phyloP scores from a whole-genome alignment of 2,329 filamentous ascomycete species.

The Dothiorella sarmentorum region DNA sequence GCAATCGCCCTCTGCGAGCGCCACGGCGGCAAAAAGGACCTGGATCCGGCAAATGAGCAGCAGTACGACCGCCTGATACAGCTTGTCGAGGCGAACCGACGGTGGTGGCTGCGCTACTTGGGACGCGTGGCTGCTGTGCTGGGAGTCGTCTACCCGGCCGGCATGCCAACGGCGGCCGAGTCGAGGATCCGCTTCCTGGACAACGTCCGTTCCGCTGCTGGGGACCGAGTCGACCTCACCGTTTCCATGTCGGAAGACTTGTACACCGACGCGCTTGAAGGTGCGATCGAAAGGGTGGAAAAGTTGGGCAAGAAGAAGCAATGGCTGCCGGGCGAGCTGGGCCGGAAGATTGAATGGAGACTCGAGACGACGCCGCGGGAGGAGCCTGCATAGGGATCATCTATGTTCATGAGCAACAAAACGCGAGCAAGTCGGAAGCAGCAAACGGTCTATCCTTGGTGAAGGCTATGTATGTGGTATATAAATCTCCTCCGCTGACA shows the following conservation, averaged over 20 bases:
- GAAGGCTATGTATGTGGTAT: neutral
- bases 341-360: neutral
- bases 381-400: too few species aligned
- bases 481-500: neutral
- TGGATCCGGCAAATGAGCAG: slow-evolving; percentile 55
- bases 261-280: slow-evolving; percentile 31
- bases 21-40: slow-evolving; percentile 60
- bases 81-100: slow-evolving; percentile 51
- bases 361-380: too few species aligned
- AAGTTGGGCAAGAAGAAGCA: slow-evolving; percentile 42
- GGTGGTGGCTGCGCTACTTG: slow-evolving; percentile 65
- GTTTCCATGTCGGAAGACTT: slow-evolving; percentile 28
- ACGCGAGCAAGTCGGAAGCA: too few species aligned
- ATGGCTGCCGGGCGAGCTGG: slow-evolving; percentile 24
- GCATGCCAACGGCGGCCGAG: slow-evolving; percentile 33
- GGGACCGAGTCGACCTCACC: slow-evolving; percentile 24
- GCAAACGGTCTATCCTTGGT: too few species aligned
- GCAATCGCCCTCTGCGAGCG: slow-evolving; percentile 69
- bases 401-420: too few species aligned
- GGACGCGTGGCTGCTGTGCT: slow-evolving; percentile 59
- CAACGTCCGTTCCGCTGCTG: too few species aligned
- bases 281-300: slow-evolving; percentile 30
- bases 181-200: slow-evolving; percentile 31
- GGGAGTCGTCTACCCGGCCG: slow-evolving; percentile 60
- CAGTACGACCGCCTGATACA: slow-evolving; percentile 54